phyloP scores from a whole-genome alignment of 2,329 filamentous ascomycete genomes.

The Cladosporium sp. region DNA sequence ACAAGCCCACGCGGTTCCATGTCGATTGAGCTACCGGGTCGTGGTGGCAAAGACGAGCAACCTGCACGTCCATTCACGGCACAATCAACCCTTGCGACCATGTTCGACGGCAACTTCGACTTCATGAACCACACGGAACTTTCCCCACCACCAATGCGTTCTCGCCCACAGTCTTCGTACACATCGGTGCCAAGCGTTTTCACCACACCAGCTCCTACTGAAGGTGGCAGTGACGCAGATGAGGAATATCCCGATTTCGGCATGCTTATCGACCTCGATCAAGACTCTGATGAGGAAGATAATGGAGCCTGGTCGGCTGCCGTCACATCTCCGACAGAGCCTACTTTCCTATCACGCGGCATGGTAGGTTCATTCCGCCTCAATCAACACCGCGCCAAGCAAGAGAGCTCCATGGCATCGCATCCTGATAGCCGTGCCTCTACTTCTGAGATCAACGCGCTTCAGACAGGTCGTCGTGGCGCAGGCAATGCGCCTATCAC shows the following conservation, averaged over 20 bases:
- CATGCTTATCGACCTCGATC: conserved; percentile 13
- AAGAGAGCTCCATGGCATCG: conserved; percentile 53
- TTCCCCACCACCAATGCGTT: conserved; percentile 2
- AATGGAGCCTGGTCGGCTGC: conserved; percentile 26
- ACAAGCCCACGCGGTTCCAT: conserved; percentile 28
- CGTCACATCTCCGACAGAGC: conserved; percentile 29
- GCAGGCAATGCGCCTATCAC: conserved; percentile 66
- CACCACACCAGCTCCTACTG: conserved; percentile 7
- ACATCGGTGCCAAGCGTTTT: not conserved
- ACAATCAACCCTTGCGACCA: conserved; percentile 29
- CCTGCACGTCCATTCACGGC: conserved; percentile 28
- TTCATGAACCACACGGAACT: conserved; percentile 46
- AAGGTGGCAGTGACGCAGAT: conserved; percentile 7
- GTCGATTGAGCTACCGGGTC: conserved; percentile 1
- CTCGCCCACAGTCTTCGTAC: not conserved
- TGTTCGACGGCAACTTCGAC: conserved; percentile 30
- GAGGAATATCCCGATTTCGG: conserved; percentile 9
- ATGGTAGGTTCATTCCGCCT: conserved; percentile 74
- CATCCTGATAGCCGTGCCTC: conserved; percentile 58
- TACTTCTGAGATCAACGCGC: conserved; percentile 58
- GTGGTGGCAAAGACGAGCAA: conserved; percentile 14
- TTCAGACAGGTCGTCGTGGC: conserved; percentile 61
- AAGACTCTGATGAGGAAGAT: conserved; percentile 45
- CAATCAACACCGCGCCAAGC: conserved; percentile 50
- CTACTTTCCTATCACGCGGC: conserved; percentile 49